Percentiles rank a stretch among this genome's conserved stretches.
phyloP scores from a whole-genome alignment of 305 asterid genomes.

The Fraxinus greggii region DNA sequence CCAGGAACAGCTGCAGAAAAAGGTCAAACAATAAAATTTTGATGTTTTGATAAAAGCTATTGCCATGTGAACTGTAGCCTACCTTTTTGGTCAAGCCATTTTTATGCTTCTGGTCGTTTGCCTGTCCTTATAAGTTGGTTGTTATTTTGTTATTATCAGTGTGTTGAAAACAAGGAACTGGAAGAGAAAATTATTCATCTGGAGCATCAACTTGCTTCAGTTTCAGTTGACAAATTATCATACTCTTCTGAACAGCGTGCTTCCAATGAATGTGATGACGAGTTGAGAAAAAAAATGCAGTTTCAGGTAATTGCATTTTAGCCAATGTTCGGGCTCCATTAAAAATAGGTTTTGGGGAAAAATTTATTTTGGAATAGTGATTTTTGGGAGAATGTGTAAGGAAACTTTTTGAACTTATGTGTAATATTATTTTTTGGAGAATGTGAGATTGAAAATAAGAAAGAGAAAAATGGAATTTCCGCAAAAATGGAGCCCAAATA shows the following conservation, averaged over 20 bases:
- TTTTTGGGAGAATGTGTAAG: neutral
- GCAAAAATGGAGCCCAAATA: neutral
- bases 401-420: neutral
- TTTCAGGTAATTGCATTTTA: slow-evolving; percentile 49
- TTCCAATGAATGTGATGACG: slow-evolving; percentile 62
- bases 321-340: neutral
- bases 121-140: slow-evolving; percentile 4
- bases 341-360: neutral
- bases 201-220: slow-evolving; percentile 70
- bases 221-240: slow-evolving; percentile 37
- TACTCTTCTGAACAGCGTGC: slow-evolving; percentile 42
- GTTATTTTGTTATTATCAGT: slow-evolving; percentile 45
- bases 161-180: slow-evolving; percentile 71
- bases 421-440: too few species aligned
- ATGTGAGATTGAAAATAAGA: neutral
- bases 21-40: slow-evolving; percentile 44
- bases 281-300: slow-evolving; percentile 70
- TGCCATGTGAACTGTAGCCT: neutral
- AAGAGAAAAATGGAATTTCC: neutral
- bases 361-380: too few species aligned
- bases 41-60: neutral
- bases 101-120: slow-evolving; percentile 16
- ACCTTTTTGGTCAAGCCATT: neutral
- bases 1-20: slow-evolving; percentile 88
- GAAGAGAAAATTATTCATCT: slow-evolving; percentile 55